Evolutionary conservation across 257 asterid genomes (phyloP).

Genomic region (Nicotiana undulata): DNA sequence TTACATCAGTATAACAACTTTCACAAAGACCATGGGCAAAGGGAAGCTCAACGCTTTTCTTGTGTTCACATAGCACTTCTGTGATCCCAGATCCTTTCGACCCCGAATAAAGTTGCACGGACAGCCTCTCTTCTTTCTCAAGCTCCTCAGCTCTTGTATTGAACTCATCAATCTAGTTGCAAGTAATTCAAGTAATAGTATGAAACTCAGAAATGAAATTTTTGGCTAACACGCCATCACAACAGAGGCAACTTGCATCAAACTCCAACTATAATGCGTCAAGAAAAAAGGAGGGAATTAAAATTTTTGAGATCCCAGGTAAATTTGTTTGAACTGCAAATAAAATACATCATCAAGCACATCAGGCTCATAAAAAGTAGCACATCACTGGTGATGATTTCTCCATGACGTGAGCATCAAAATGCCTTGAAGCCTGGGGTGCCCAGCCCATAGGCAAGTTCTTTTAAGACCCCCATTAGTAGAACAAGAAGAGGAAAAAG

Average conservation of each 20-base stretch:
- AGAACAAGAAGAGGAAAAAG: not conserved
- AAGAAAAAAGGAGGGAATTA: not conserved
- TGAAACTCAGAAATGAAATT: not conserved
- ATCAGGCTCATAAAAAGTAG: too few species aligned
- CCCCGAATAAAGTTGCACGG: slow-evolving; percentile 16
- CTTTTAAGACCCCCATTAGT: not conserved
- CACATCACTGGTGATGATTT: too few species aligned
- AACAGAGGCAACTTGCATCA: not conserved
- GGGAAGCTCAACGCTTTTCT: slow-evolving; percentile 40
- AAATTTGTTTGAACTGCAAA: too few species aligned
- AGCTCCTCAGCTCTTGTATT: slow-evolving; percentile 53
- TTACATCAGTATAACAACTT: slow-evolving; percentile 56
- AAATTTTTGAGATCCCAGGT: not conserved
- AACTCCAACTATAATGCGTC: not conserved
- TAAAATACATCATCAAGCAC: too few species aligned
- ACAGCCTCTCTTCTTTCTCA: slow-evolving; percentile 26
- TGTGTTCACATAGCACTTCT: slow-evolving; percentile 57
- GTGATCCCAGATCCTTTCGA: slow-evolving; percentile 32
- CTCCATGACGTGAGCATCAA: too few species aligned
- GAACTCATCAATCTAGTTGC: slow-evolving; percentile 70
- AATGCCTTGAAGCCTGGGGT: too few species aligned
- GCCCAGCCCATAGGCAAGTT: too few species aligned
- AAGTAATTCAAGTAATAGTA: not conserved
- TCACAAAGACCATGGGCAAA: slow-evolving; percentile 81
- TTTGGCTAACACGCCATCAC: not conserved